Evolutionary conservation across 1,139 yeast genomes (phyloP).

Genomic region (Zygotorulaspora mrakii): DNA sequence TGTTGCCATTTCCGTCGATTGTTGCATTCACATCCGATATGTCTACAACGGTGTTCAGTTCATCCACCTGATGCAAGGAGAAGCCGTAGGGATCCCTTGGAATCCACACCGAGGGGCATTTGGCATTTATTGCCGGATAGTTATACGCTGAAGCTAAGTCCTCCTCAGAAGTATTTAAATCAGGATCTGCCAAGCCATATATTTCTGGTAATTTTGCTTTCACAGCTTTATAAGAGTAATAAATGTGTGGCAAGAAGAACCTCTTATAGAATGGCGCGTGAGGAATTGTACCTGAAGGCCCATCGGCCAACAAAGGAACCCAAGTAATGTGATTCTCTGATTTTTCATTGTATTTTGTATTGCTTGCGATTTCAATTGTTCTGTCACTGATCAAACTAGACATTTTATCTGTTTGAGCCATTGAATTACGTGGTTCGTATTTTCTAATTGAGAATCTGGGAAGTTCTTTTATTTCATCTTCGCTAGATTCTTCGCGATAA

Average conservation of each 20-base stretch:
- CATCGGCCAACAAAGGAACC: conserved; percentile 51
- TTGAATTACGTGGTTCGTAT: conserved; percentile 23
- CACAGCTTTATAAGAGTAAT: conserved; percentile 52
- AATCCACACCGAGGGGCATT: conserved; percentile 78
- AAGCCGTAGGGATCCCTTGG: conserved; percentile 84
- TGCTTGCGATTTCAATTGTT: conserved; percentile 24
- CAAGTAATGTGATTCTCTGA: conserved; percentile 24
- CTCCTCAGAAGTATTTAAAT: conserved; percentile 37
- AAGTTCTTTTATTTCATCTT: conserved; percentile 26
- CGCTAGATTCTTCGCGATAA: conserved; percentile 13
- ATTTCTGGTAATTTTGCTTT: conserved; percentile 54
- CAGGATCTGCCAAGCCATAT: conserved; percentile 42
- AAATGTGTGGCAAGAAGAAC: conserved; percentile 65
- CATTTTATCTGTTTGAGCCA: conserved; percentile 17
- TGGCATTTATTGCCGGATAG: conserved; percentile 65
- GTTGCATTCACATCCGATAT: conserved; percentile 66
- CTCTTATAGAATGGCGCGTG: conserved; percentile 43
- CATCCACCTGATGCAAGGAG: conserved; percentile 55
- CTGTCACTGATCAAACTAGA: conserved; percentile 26
- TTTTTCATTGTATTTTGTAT: conserved; percentile 8
- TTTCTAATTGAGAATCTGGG: conserved; percentile 32
- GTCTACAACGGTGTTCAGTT: conserved; percentile 46
- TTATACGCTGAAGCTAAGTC: conserved; percentile 56
- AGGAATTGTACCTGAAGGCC: conserved; percentile 36
- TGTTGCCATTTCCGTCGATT: conserved; percentile 56